Evolutionary conservation across 139 green algal genomes (phyloP).

Genomic region (Parachlorella kessleri): DNA sequence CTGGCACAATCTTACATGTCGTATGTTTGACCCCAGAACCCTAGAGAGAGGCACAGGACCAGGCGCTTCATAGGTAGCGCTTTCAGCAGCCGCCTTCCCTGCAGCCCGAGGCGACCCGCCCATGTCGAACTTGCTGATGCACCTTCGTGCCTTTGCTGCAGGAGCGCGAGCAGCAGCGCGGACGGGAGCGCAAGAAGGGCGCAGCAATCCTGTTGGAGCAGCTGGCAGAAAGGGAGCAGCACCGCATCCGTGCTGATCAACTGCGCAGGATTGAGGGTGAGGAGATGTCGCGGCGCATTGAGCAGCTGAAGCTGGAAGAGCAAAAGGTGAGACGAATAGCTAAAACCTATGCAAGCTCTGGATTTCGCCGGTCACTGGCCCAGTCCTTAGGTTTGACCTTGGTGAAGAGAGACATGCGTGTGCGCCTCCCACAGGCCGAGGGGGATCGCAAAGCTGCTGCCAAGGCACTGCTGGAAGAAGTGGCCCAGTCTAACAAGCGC

Average conservation of each 20-base stretch:
- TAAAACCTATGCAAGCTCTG: too few relatives aligned
- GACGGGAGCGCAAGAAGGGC: constrained; percentile 13
- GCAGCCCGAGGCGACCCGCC: too few relatives aligned
- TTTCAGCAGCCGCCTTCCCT: too few relatives aligned
- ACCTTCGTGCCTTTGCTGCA: background rate
- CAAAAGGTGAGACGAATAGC: constrained; percentile 10
- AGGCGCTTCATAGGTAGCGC: too few relatives aligned
- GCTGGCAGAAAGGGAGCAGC: constrained; percentile 25
- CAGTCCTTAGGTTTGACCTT: too few relatives aligned
- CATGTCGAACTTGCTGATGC: background rate
- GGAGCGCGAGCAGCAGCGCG: constrained; percentile 19
- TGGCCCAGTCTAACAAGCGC: constrained; percentile 7
- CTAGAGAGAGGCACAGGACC: too few relatives aligned
- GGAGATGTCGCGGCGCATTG: constrained; percentile 25
- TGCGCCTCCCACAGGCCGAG: constrained; percentile 15
- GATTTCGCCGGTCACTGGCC: too few relatives aligned
- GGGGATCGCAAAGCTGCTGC: constrained; percentile 17
- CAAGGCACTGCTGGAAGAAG: constrained; percentile 14
- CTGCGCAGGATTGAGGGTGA: constrained; percentile 12
- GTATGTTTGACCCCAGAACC: too few relatives aligned
- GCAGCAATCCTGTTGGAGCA: constrained; percentile 20
- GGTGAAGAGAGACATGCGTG: too few relatives aligned
- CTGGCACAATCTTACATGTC: too few relatives aligned
- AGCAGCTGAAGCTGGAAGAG: constrained; percentile 21
- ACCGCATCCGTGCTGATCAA: constrained; percentile 1